phyloP scores from a whole-genome alignment of 2,329 filamentous ascomycete genomes.

The Sphaerulina vaccinii region DNA sequence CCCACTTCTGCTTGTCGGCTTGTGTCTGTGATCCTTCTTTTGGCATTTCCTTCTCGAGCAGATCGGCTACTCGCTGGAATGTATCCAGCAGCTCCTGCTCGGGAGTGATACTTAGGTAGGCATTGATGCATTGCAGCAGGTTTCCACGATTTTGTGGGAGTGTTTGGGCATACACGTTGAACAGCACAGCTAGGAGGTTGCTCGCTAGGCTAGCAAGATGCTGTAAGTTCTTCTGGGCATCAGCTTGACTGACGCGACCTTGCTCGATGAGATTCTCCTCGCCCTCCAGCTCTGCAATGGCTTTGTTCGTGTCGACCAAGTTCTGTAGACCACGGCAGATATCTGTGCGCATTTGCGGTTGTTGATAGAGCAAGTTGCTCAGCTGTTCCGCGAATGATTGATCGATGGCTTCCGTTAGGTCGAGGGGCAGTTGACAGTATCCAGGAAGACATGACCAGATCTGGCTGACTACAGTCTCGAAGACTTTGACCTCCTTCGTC shows the following conservation, averaged over 20 bases:
- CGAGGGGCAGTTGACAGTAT: constrained; percentile 89
- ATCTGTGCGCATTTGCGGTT: constrained; percentile 81
- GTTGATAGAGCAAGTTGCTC: constrained; percentile 88
- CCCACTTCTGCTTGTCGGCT: constrained; percentile 59
- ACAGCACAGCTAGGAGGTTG: constrained; percentile 92
- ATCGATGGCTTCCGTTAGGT: constrained; percentile 68
- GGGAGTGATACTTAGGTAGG: constrained; percentile 74
- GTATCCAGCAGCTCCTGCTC: constrained; percentile 75
- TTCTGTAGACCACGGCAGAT: constrained; percentile 84
- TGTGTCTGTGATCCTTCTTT: constrained; percentile 62
- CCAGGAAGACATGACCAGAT: constrained; percentile 92
- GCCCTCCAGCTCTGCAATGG: constrained; percentile 67
- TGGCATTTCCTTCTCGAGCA: constrained; percentile 72
- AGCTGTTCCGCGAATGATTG: constrained; percentile 85
- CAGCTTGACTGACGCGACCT: constrained; percentile 70
- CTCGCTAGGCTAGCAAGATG: constrained; percentile 76
- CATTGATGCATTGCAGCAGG: constrained; percentile 91
- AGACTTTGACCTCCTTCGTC: constrained; percentile 96
- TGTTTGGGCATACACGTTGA: constrained; percentile 98
- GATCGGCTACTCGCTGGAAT: constrained; percentile 79
- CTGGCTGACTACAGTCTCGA: constrained; percentile 92
- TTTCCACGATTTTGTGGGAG: constrained; percentile 87
- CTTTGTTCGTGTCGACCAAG: constrained; percentile 87
- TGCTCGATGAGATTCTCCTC: constrained; percentile 73
- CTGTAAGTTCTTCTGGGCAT: constrained; percentile 76